Conservation (phyloP, 768 basidiomycete genomes). For the Tylopilus felleus region DNA sequence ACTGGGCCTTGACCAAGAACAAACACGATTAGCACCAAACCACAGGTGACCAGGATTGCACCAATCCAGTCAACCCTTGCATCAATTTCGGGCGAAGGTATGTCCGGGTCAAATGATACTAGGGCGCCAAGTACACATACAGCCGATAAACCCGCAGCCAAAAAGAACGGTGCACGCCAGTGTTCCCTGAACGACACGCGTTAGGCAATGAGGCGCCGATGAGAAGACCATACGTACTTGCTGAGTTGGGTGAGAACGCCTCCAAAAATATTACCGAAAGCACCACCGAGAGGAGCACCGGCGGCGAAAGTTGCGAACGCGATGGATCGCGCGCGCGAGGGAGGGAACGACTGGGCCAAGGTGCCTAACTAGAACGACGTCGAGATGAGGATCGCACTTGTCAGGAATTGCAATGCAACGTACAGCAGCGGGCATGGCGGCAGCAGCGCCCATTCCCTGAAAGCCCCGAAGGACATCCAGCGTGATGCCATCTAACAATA, state of each 20-base stretch:
- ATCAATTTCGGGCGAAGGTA: slow-evolving; percentile 35
- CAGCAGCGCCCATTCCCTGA: slow-evolving; percentile 79
- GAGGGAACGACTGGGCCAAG: slow-evolving; percentile 74
- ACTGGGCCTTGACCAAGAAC: slow-evolving; percentile 66
- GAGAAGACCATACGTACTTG: slow-evolving; percentile 24
- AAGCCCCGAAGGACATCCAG: slow-evolving; percentile 72
- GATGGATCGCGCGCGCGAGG: slow-evolving; percentile 59
- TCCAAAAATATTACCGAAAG: slow-evolving; percentile 65
- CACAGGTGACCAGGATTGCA: slow-evolving; percentile 58
- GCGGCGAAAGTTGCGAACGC: slow-evolving; percentile 85
- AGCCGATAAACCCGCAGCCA: slow-evolving; percentile 55
- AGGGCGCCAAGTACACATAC: slow-evolving; percentile 51
- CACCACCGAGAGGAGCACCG: slow-evolving; percentile 79
- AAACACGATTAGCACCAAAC: slow-evolving; percentile 69
- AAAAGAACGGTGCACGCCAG: slow-evolving; percentile 69
- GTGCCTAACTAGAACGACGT: slow-evolving; percentile 61
- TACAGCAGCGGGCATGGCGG: slow-evolving; percentile 71
- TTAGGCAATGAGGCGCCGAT: background rate
- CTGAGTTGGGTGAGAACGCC: slow-evolving; percentile 64
- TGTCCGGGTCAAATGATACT: slow-evolving; percentile 61
- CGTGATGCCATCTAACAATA: slow-evolving; percentile 48
- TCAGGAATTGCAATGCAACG: slow-evolving; percentile 16
- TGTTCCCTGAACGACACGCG: slow-evolving; percentile 27
- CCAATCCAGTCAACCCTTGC: slow-evolving; percentile 76
- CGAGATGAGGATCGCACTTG: background rate